Conservation (phyloP, 163 green algal genomes). For the Volvox carteri region DNA sequence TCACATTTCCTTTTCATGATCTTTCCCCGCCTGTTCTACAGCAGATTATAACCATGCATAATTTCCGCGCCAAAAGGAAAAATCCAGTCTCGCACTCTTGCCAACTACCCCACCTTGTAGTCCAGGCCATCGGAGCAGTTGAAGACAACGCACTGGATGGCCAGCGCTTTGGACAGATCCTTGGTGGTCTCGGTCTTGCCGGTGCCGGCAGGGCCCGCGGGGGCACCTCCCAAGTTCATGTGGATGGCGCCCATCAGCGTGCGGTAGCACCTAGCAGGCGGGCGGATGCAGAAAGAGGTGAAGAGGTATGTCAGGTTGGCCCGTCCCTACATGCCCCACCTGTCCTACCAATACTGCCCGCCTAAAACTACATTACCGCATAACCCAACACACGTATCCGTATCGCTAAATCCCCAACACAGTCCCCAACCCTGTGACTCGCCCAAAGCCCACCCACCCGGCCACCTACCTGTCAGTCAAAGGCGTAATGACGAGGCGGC, state of each 20-base stretch:
- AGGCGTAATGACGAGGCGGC: slow-evolving; percentile 87
- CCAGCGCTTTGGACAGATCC: slow-evolving; percentile 88
- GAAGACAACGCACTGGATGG: slow-evolving; percentile 91
- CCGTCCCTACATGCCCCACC: too few species aligned
- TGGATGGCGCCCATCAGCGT: slow-evolving; percentile 90
- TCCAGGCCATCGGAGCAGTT: slow-evolving; percentile 91
- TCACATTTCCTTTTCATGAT: too few species aligned
- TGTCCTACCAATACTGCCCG: too few species aligned
- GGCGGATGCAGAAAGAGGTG: too few species aligned
- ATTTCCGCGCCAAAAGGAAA: too few species aligned
- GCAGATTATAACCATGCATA: too few species aligned
- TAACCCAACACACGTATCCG: neutral
- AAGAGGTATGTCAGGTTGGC: too few species aligned
- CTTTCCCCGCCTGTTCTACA: too few species aligned
- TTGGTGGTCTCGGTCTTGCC: slow-evolving; percentile 95
- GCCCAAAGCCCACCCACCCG: neutral
- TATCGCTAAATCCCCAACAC: neutral
- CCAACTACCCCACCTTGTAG: slow-evolving; percentile 80
- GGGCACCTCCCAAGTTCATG: slow-evolving; percentile 86
- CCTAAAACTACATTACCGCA: too few species aligned
- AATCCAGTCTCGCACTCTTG: too few species aligned
- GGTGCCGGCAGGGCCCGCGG: slow-evolving; percentile 83
- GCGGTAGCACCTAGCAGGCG: slow-evolving; percentile 81
- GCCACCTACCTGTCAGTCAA: slow-evolving; percentile 76
- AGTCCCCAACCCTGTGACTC: neutral